Base-by-base conservation (phyloP, 345 rosid species). In the Camelina hispida region DNA sequence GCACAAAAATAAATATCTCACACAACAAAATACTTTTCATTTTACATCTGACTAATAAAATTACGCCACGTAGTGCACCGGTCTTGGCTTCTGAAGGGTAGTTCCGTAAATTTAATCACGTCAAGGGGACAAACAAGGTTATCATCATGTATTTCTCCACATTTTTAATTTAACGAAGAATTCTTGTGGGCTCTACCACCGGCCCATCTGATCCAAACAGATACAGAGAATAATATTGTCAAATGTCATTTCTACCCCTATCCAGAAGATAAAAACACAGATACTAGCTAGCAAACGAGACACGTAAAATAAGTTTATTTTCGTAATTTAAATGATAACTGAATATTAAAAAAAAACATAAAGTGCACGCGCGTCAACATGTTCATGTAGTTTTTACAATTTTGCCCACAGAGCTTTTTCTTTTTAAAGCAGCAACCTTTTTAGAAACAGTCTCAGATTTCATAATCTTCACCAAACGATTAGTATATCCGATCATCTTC, bases 331-430 rank as follows among this genome's bases (percentile, higher is more conserved):
- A 8, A 0, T 7, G 12, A 12, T 16, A 35, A 7, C 38, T 4
- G 53, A 51, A 28, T 2, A 30, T 23, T 23, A 42, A 22, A 0
- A 4, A 23, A 13, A 51, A 53, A 38, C 42, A 40, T 46, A 32
- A 32, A 6, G 38, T n/a, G 62, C 87, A 83, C 81, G 79, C 85
- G 85, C 81, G 78, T 68, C 85, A 81, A 55, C 20, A 10, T 66
- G 1, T 4, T 3, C 9, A 9, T 2, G 85, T 79, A 69, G n/a
- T 32, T n/a, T 23, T 70, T 18, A 69, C 65, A 69, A 4, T 35
- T 42, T 53, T 53, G 12, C 23, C 70, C 56, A 51, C 56, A 17
- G 18, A 28, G 35, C 35, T 65, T 54, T 65, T 60, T 40, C 11
- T 10, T 52, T 42, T 62, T 25, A 62, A 69, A 61, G 18, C 9